phyloP scores from a whole-genome alignment of 345 rosid genomes.

The Aegle marmelos region DNA sequence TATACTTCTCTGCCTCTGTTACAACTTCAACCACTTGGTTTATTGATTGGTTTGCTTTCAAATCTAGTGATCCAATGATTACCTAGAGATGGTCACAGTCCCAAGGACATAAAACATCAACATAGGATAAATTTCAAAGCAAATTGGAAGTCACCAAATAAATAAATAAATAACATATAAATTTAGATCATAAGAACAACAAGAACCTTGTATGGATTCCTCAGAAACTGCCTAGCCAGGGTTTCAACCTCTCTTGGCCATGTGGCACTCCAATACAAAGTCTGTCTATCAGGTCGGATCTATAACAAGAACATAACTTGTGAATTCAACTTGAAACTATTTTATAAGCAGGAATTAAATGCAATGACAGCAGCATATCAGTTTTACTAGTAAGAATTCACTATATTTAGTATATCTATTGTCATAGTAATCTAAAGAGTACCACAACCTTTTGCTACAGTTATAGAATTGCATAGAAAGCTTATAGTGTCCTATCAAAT shows the following conservation, averaged over 20 bases:
- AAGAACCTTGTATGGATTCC: constrained; percentile 81
- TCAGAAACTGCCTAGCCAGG: constrained; percentile 84
- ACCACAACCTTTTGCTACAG: neutral
- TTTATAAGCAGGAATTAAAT: neutral
- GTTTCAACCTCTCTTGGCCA: constrained; percentile 96
- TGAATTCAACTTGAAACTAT: neutral
- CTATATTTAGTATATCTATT: neutral
- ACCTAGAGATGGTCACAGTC: constrained; percentile 45
- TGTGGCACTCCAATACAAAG: constrained; percentile 98
- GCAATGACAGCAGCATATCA: neutral
- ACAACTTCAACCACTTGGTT: constrained; percentile 85
- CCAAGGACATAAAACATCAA: constrained; percentile 7
- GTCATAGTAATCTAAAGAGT: neutral
- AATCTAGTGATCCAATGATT: constrained; percentile 72
- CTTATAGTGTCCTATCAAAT: neutral
- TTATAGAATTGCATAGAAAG: neutral
- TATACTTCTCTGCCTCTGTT: constrained; percentile 74
- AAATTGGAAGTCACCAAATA: constrained; percentile 1
- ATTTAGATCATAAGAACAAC: neutral
- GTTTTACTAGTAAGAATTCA: neutral
- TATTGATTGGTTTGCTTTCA: constrained; percentile 94
- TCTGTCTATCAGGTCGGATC: constrained; percentile 98
- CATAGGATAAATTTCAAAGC: neutral
- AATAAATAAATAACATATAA: neutral
- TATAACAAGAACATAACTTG: constrained; percentile 24